Conservation (phyloP, 371 early-diverging fungal genomes). For the Syncephalastrum racemosum region DNA sequence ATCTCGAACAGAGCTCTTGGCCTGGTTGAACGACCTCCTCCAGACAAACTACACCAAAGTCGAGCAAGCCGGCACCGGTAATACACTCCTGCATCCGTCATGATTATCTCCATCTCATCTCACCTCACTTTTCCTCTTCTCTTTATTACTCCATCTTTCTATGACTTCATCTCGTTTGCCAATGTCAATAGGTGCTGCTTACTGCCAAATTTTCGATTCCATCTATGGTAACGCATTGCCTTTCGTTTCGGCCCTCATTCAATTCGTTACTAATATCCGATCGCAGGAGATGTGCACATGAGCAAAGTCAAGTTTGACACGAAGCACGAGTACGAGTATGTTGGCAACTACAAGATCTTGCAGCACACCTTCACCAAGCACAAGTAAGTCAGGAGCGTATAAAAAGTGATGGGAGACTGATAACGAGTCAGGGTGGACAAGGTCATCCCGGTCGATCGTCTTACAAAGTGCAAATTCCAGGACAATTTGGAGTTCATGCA, state of each 20-base stretch:
- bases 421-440: slow-evolving; percentile 17
- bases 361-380: slow-evolving; percentile 82
- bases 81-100: neutral
- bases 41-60: slow-evolving; percentile 87
- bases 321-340: slow-evolving; percentile 91
- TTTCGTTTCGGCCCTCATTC: no score
- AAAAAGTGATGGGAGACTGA: neutral
- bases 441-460: slow-evolving; percentile 81
- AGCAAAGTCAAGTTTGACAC: slow-evolving; percentile 88
- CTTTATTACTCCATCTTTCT: slow-evolving; percentile 1
- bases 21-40: slow-evolving; percentile 91
- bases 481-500: slow-evolving; percentile 97
- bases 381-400: slow-evolving; percentile 43
- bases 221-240: slow-evolving; percentile 55
- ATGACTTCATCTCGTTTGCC: neutral
- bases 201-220: slow-evolving; percentile 86
- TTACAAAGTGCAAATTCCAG: slow-evolving; percentile 93
- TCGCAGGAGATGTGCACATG: slow-evolving; percentile 70
- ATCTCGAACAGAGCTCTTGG: slow-evolving; percentile 83
- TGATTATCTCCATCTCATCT: neutral
- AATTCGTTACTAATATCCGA: neutral
- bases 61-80: slow-evolving; percentile 92
- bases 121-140: neutral
- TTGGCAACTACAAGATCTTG: slow-evolving; percentile 89
- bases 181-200: slow-evolving; percentile 61